Conservation (phyloP, 495 filamentous ascomycete genomes). For the Annulohypoxylon bovei region DNA sequence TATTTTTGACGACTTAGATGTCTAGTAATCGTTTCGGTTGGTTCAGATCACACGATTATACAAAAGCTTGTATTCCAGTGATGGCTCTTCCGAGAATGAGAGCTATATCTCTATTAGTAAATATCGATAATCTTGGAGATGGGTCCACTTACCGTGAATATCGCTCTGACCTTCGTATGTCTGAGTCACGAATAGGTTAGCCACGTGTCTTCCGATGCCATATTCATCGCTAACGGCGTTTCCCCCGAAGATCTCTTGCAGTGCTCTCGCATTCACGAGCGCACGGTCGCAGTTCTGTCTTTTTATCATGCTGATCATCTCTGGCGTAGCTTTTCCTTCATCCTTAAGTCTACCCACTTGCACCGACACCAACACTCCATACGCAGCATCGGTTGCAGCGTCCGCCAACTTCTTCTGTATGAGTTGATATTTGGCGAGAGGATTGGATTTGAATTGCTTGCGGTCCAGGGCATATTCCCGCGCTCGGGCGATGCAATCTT, state of each 20-base stretch:
- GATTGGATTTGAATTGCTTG: constrained; percentile 96
- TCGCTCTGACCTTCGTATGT: constrained; percentile 98
- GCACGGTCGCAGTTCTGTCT: constrained; percentile 97
- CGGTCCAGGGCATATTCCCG: constrained; percentile 88
- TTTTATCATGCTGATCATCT: constrained; percentile 99
- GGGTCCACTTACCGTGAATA: constrained; percentile 79
- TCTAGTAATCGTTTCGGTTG: background rate
- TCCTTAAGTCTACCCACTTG: constrained; percentile 96
- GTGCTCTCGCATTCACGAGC: constrained; percentile 76
- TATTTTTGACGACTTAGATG: background rate
- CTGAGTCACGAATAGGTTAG: constrained; percentile 96
- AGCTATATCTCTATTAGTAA: constrained; percentile 52
- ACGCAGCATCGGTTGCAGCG: constrained; percentile 89
- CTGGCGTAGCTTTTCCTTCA: constrained; percentile 83
- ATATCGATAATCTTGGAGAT: constrained; percentile 15
- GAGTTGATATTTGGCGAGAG: constrained; percentile 96
- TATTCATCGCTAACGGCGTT: constrained; percentile 99
- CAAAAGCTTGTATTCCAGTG: constrained; percentile 69
- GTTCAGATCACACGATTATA: constrained; percentile 38
- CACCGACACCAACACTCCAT: constrained; percentile 82
- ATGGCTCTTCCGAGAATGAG: constrained; percentile 71
- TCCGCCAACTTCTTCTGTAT: constrained; percentile 98
- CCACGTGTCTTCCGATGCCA: constrained; percentile 90
- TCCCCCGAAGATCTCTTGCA: constrained; percentile 96
- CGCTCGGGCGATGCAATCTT: constrained; percentile 85